A percentile compares a stretch with the other conserved stretches of the same genome.
These are phyloP conservation scores for Fusarium sp. DNA, from an alignment of 2,329 filamentous ascomycete species.

Conservation along the genomic window DNA sequence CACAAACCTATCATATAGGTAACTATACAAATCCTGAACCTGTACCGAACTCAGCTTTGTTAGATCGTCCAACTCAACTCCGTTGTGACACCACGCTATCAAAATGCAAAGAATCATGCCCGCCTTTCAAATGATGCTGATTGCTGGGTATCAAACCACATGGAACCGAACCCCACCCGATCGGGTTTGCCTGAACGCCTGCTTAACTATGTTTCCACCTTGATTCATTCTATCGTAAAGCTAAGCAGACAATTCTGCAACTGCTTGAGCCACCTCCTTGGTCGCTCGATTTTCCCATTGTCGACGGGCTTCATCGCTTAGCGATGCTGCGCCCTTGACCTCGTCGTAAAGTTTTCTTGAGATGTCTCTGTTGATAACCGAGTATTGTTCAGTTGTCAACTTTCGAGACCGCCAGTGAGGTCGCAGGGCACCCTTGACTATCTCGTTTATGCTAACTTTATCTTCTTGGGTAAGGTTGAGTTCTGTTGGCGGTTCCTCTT, in stretches of 20 bases:
- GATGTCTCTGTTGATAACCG: constrained; percentile 88
- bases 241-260: constrained; percentile 67
- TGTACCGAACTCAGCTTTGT: constrained; percentile 22
- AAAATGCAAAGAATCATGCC: constrained; percentile 46
- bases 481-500: constrained; percentile 76
- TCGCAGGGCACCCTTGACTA: constrained; percentile 85
- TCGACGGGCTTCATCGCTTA: constrained; percentile 74
- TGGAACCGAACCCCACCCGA: constrained; percentile 30
- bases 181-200: constrained; percentile 48
- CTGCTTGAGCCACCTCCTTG: constrained; percentile 81
- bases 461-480: constrained; percentile 77
- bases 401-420: constrained; percentile 84
- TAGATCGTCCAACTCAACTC: constrained; percentile 40
- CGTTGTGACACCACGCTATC: constrained; percentile 44
- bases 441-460: constrained; percentile 88
- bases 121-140: constrained; percentile 47
- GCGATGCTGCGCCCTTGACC: constrained; percentile 63
- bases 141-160: constrained; percentile 52
- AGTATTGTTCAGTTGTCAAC: constrained; percentile 90
- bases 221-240: constrained; percentile 52
- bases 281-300: constrained; percentile 81
- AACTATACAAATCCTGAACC: constrained; percentile 5
- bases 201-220: constrained; percentile 43
- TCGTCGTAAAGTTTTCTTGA: constrained; percentile 88
- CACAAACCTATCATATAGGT: constrained; percentile 28